Evolutionary conservation across 202 grass and related monocot genomes (phyloP).

Genomic region (Digitaria exilis): DNA sequence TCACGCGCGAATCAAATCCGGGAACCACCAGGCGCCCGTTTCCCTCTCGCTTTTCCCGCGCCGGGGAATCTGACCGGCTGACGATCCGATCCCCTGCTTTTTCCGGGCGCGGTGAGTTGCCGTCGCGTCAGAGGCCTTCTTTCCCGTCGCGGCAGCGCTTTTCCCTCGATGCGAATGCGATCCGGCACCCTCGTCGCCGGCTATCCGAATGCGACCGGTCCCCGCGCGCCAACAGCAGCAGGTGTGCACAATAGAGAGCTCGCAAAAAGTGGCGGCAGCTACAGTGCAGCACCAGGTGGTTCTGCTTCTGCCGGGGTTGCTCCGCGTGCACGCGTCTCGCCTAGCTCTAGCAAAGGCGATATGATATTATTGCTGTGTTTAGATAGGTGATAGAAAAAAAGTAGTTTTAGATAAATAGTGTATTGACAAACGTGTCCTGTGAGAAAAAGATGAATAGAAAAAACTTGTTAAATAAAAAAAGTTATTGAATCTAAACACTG

Average conservation of each 20-base stretch:
- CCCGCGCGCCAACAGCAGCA: neutral
- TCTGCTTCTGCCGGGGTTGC: neutral
- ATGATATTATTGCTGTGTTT: too few relatives aligned
- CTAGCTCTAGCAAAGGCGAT: neutral
- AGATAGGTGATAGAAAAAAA: too few relatives aligned
- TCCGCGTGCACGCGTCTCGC: neutral
- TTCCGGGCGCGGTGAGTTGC: conserved; percentile 22
- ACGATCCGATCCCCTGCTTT: neutral
- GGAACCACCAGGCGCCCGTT: neutral
- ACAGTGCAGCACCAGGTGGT: neutral
- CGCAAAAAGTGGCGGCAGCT: conserved; percentile 1
- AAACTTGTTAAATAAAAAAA: too few relatives aligned
- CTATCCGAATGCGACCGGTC: neutral
- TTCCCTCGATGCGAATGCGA: conserved; percentile 12
- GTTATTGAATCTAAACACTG: too few relatives aligned
- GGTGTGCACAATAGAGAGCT: neutral
- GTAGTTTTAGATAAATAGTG: too few relatives aligned
- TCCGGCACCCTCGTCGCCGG: neutral
- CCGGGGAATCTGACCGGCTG: neutral
- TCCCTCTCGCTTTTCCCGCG: neutral
- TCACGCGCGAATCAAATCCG: neutral
- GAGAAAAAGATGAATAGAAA: too few relatives aligned
- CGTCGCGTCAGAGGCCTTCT: conserved; percentile 37
- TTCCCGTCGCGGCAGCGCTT: neutral
- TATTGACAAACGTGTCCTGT: too few relatives aligned